These are phyloP conservation scores for Agaricus blazei DNA, from an alignment of 768 basidiomycete genomes.

Conservation along the genomic window DNA sequence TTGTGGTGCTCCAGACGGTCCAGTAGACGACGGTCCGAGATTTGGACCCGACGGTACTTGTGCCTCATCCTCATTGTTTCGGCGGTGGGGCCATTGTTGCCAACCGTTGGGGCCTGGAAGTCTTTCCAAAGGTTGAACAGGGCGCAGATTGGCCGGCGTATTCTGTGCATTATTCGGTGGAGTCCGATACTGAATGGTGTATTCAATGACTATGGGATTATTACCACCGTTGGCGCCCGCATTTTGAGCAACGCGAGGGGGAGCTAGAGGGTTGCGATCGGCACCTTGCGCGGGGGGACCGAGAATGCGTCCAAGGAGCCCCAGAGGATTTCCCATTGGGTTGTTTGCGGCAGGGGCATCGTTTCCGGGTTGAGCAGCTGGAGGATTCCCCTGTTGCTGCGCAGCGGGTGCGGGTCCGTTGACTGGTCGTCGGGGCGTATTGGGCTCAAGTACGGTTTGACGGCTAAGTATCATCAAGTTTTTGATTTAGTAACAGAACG, in stretches of 20 bases:
- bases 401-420: slow-evolving; percentile 17
- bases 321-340: slow-evolving; percentile 42
- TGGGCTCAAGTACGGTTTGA: slow-evolving; percentile 65
- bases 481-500: slow-evolving; percentile 9
- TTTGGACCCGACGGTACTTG: slow-evolving; percentile 2
- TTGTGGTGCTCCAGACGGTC: background rate
- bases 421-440: slow-evolving; percentile 26
- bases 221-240: slow-evolving; percentile 24
- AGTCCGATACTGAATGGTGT: slow-evolving; percentile 57
- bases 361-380: slow-evolving; percentile 24
- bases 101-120: slow-evolving; percentile 66
- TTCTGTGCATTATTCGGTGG: slow-evolving; percentile 27
- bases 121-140: slow-evolving; percentile 52
- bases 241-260: slow-evolving; percentile 10
- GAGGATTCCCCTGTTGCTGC: slow-evolving; percentile 27
- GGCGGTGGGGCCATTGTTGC: slow-evolving; percentile 55
- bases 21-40: background rate
- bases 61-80: slow-evolving; percentile 10
- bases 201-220: slow-evolving; percentile 52
- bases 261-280: slow-evolving; percentile 11
- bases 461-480: slow-evolving; percentile 41
- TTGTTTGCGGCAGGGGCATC: slow-evolving; percentile 37
- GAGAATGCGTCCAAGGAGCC: slow-evolving; percentile 53
- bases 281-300: slow-evolving; percentile 46
- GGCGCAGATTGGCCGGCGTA: slow-evolving; percentile 29